These are phyloP conservation scores for Neocallimastix lanati DNA, from an alignment of 192 early-diverging fungal genomes.

Conservation along the genomic window DNA sequence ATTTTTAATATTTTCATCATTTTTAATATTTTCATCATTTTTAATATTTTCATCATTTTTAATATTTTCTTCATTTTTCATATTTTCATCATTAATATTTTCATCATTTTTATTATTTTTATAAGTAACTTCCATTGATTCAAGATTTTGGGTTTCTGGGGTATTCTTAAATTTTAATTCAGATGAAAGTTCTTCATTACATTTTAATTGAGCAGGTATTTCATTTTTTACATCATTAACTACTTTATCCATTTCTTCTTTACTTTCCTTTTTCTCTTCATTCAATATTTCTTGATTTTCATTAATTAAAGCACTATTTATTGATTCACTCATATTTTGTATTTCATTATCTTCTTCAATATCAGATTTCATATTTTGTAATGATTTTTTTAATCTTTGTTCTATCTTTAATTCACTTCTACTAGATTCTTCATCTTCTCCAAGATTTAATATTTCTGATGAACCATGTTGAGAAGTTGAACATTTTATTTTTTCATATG, in stretches of 20 bases:
- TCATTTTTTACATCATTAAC: not conserved
- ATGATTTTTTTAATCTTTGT: not conserved
- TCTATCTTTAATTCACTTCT: not conserved
- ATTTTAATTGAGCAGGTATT: not conserved
- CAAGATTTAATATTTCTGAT: not conserved
- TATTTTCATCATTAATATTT: too few relatives aligned
- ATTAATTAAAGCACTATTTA: not conserved
- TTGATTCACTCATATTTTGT: not conserved
- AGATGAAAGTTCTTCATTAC: not conserved
- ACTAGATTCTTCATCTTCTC: not conserved
- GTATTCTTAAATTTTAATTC: too few relatives aligned
- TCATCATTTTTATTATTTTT: too few relatives aligned
- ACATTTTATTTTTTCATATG: too few relatives aligned
- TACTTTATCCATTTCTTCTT: not conserved
- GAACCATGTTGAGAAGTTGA: not conserved
- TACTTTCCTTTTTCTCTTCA: not conserved
- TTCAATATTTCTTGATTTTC: not conserved
- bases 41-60: not conserved
- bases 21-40: too few relatives aligned
- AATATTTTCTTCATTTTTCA: not conserved
- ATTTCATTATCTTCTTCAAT: not conserved
- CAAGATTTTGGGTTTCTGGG: too few relatives aligned
- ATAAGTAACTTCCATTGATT: too few relatives aligned
- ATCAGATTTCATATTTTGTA: not conserved
- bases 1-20: too few relatives aligned